These are phyloP conservation scores for Pseudoneurospora amorphoporcata DNA, from an alignment of 495 filamentous ascomycete genomes.

Conservation along the genomic window DNA sequence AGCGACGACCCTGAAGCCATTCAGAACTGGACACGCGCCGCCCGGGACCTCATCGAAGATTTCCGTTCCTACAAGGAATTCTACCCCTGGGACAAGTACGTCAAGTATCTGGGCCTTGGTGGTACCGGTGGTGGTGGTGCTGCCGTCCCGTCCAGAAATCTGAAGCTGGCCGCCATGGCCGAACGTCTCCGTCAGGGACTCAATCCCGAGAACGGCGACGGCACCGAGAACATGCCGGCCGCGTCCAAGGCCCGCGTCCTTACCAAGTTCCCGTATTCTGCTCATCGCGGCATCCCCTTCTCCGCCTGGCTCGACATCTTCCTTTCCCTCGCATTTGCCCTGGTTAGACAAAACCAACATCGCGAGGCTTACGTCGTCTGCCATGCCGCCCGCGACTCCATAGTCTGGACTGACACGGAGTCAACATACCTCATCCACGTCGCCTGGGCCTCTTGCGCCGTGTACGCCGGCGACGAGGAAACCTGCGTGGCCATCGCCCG, in stretches of 20 bases:
- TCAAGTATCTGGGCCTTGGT: slow-evolving; percentile 57
- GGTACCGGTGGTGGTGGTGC: slow-evolving; percentile 36
- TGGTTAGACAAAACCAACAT: slow-evolving; percentile 46
- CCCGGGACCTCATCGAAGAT: slow-evolving; percentile 63
- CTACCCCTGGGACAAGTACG: slow-evolving; percentile 63
- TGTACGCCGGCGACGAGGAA: slow-evolving; percentile 70
- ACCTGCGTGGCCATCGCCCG: slow-evolving; percentile 56
- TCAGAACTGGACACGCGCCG: slow-evolving; percentile 62
- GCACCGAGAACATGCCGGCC: background rate
- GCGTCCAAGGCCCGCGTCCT: background rate
- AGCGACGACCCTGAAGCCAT: slow-evolving; percentile 42
- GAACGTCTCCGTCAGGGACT: slow-evolving; percentile 47
- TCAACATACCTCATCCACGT: slow-evolving; percentile 65
- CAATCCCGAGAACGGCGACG: slow-evolving; percentile 20
- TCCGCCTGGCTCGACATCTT: slow-evolving; percentile 85
- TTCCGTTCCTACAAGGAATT: slow-evolving; percentile 69
- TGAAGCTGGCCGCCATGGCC: slow-evolving; percentile 63
- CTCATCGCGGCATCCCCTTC: slow-evolving; percentile 72
- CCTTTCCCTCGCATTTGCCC: slow-evolving; percentile 66
- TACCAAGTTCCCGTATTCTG: slow-evolving; percentile 36
- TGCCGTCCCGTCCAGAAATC: slow-evolving; percentile 37
- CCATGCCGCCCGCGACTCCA: slow-evolving; percentile 60
- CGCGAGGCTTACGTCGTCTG: slow-evolving; percentile 69
- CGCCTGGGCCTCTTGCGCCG: slow-evolving; percentile 75
- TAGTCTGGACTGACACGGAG: slow-evolving; percentile 63